phyloP scores from a whole-genome alignment of 805 yeast species.

The Ogataea wickerhamii region DNA sequence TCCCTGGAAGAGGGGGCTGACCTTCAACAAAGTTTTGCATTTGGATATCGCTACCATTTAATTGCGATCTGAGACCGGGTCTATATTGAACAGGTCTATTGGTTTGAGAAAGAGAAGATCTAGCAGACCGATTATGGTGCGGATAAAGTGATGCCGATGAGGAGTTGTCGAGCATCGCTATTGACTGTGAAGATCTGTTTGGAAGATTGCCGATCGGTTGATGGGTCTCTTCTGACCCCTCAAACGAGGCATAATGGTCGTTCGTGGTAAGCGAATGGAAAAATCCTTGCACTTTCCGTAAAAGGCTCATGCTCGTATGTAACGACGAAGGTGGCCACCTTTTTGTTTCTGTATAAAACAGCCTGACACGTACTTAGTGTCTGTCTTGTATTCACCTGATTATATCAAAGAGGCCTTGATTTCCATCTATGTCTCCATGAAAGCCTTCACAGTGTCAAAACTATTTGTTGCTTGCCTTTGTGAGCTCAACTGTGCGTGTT shows the following conservation, averaged over 20 bases:
- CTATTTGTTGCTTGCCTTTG: too few species aligned
- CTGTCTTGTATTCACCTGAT: too few species aligned
- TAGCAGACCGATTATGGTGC: conserved; percentile 38
- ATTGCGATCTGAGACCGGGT: conserved; percentile 37
- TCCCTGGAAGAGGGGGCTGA: conserved; percentile 56
- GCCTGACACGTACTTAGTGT: too few species aligned
- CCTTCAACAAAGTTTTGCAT: conserved; percentile 40
- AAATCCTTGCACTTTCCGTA: conserved; percentile 34
- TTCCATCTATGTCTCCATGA: too few species aligned
- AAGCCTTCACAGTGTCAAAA: too few species aligned
- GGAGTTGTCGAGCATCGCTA: conserved; percentile 29
- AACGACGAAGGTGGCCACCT: too few species aligned
- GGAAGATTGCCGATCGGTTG: conserved; percentile 26
- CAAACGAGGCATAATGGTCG: conserved; percentile 58
- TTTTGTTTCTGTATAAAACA: too few species aligned
- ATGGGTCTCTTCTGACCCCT: conserved; percentile 17
- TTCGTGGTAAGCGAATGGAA: conserved; percentile 51
- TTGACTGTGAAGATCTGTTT: conserved; percentile 27
- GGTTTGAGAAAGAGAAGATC: conserved; percentile 27
- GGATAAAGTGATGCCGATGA: conserved; percentile 32
- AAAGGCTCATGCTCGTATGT: conserved; percentile 29
- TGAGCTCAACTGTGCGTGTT: too few species aligned
- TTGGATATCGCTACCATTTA: conserved; percentile 55
- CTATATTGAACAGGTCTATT: conserved; percentile 40
- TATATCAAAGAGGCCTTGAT: too few species aligned